Evolutionary conservation across 2,329 filamentous ascomycete species (phyloP), one percentile per base, ranked within the genome.

Genomic region (Neurospora sp.): DNA sequence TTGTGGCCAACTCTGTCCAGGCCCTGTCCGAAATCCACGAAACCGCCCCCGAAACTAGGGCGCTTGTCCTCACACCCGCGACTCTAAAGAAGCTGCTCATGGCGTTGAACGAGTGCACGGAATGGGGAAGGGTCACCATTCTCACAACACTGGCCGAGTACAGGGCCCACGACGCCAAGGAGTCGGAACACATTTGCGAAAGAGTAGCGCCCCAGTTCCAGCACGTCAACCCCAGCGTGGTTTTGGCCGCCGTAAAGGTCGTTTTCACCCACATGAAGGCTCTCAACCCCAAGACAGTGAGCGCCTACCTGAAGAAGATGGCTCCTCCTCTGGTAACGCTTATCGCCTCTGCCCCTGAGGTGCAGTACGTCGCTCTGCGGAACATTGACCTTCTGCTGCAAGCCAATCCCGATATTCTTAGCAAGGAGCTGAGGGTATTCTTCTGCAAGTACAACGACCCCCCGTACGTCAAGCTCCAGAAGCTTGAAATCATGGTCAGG

Each of bases 361-460:
- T 99, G 46, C 96, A 99, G 81, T 99, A 99, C 79, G 96, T 99
- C 69, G 96, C 96, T 15, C 83, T 99, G 67, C 87, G 95, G 73
- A 99, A 99, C 80, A 99, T 99, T 77, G 96, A 99, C 75, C 88
- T 99, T 40, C 85, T 99, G 6, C 86, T 99, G 36, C 96, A 99
- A 80, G 96, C 96, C 75, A 95, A 97, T 80, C 93, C 96, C 11
- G 94, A 97, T 75, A 97, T 99, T 69, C 86, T 99, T 10, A 97
- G 92, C 85, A 98, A 98, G 80, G 96, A 99, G 80, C 89, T 99
- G 77, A 89, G 96, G 65, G 96, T 99, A 8, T 99, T 99, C 83
- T 99, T 99, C 83, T 99, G 96, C 90, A 99, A 99, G 82, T 99
- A 99, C 83, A 98, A 98, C 79, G 96, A 99, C 76, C 95, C 96